phyloP scores from a whole-genome alignment of 371 early-diverging fungal species.

The Thermomucor indicae-seudaticae region DNA sequence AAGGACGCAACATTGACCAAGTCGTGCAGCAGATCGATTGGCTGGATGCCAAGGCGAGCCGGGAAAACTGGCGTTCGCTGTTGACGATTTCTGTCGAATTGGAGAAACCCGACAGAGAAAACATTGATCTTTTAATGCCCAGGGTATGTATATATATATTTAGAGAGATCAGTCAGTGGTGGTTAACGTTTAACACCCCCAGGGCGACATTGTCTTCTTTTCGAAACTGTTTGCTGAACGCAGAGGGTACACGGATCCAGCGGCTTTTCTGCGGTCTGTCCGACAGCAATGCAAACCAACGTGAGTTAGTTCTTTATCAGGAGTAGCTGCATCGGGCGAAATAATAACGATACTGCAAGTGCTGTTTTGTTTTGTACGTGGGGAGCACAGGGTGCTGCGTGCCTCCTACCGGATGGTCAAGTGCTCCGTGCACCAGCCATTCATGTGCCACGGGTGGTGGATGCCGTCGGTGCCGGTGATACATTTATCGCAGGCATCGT shows the following conservation, averaged over 20 bases:
- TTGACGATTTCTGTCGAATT: constrained; percentile 63
- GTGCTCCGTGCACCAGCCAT: constrained; percentile 39
- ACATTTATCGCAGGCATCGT: constrained; percentile 67
- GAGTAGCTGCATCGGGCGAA: not conserved
- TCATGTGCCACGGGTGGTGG: constrained; percentile 36
- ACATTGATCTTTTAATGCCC: constrained; percentile 47
- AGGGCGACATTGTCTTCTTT: constrained; percentile 68
- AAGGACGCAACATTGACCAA: constrained; percentile 58
- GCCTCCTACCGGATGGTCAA: constrained; percentile 34
- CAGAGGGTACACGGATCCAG: constrained; percentile 42
- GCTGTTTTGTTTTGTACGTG: constrained; percentile 57
- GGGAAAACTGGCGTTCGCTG: constrained; percentile 34
- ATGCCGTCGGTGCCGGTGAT: constrained; percentile 69
- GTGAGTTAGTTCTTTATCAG: constrained; percentile 20
- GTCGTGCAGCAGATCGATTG: constrained; percentile 54
- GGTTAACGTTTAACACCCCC: not conserved
- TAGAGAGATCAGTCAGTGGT: not conserved
- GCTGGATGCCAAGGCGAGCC: constrained; percentile 32
- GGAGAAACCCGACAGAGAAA: constrained; percentile 61
- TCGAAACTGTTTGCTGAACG: constrained; percentile 63
- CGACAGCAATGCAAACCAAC: constrained; percentile 39
- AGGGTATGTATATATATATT: constrained; percentile 16
- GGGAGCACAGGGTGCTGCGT: constrained; percentile 54
- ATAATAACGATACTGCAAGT: constrained; percentile 10
- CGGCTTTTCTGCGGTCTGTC: constrained; percentile 37